Evolutionary conservation across 2,329 filamentous ascomycete genomes (phyloP).

Genomic region (Catunica adiposa): DNA sequence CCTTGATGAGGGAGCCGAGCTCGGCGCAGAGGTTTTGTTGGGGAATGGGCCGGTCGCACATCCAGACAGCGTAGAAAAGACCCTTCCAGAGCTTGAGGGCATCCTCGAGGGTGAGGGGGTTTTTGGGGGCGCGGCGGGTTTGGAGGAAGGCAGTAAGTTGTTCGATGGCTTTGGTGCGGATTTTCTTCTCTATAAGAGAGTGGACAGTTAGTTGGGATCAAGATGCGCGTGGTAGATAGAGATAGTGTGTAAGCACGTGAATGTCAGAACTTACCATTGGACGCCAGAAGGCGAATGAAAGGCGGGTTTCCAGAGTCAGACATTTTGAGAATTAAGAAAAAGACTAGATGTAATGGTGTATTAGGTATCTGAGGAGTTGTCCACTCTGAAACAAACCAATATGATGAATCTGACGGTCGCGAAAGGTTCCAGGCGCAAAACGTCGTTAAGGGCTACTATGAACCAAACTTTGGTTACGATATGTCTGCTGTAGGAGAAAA

Average conservation of each 20-base stretch:
- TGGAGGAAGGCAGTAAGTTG: constrained; percentile 66
- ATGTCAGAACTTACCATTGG: constrained; percentile 46
- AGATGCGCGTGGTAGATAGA: not conserved
- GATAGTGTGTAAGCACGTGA: not conserved
- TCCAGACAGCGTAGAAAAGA: constrained; percentile 84
- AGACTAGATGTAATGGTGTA: not conserved
- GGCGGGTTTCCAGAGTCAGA: constrained; percentile 36
- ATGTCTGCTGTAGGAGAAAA: not conserved
- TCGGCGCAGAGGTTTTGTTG: constrained; percentile 71
- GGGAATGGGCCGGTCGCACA: constrained; percentile 75
- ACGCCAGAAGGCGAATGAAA: constrained; percentile 70
- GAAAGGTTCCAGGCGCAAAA: not conserved
- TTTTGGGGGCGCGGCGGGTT: constrained; percentile 22
- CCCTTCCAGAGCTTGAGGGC: constrained; percentile 87
- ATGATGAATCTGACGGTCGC: not conserved
- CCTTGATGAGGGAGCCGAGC: constrained; percentile 45
- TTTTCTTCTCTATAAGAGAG: constrained; percentile 49
- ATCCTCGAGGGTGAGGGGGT: constrained; percentile 47
- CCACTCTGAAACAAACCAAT: not conserved
- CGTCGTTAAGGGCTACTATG: not conserved
- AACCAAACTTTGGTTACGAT: not conserved
- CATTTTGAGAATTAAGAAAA: not conserved
- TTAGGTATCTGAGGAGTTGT: not conserved
- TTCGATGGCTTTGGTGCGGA: constrained; percentile 58
- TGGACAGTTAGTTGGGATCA: not conserved